Base-by-base conservation (phyloP, 345 rosid species). In the Hirschfeldia incana region DNA sequence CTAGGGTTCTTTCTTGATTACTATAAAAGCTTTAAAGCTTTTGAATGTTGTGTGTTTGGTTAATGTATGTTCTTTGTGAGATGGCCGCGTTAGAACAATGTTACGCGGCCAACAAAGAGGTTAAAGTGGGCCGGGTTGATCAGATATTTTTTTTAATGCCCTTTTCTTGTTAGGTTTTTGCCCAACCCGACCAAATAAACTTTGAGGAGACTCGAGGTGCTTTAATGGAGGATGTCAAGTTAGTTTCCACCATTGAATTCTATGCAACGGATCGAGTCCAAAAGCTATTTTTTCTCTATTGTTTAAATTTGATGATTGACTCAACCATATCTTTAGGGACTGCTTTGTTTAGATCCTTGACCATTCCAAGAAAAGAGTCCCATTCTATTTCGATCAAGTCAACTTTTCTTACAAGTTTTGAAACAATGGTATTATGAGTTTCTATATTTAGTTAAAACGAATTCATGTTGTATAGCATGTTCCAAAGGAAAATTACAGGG, bases 31-130 rank as follows among this genome's bases (percentile, higher is more conserved):
- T 70, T 49, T 62, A n/a, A 46, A 17, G 73, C 68, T 78, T 72
- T 39, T 66, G 34, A 70, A 51, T 70, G 44, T 44, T 46, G 16
- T 46, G 44, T n/a, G 57, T 9, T 57, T 42, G 1, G 5, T 63
- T 67, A 53, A 65, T 59, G 34, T 44, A 73, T 74, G 79, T 69
- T 74, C 83, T 80, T 55, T 64, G 75, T 80, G 1, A 36, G 70
- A 27, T 63, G 87, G 85, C 87, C 81, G 83, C 85, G 77, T 78
- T 29, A 74, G 83, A 62, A 73, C 64, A 8, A 8, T 72, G 76
- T 77, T 66, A 32, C 81, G 84, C 89, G 87, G 87, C 86, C 88
- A 62, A 81, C 83, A 61, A n/a, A 67, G 70, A 65, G 62, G 60
- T 42, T 70, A 36, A 28, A 27, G 62, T 32, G 78, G 78, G 67